Percentiles rank a stretch among this genome's conserved stretches.
Evolutionary conservation across 2,329 filamentous ascomycete species (phyloP).

Genomic region (Alternaria ventricosa): DNA sequence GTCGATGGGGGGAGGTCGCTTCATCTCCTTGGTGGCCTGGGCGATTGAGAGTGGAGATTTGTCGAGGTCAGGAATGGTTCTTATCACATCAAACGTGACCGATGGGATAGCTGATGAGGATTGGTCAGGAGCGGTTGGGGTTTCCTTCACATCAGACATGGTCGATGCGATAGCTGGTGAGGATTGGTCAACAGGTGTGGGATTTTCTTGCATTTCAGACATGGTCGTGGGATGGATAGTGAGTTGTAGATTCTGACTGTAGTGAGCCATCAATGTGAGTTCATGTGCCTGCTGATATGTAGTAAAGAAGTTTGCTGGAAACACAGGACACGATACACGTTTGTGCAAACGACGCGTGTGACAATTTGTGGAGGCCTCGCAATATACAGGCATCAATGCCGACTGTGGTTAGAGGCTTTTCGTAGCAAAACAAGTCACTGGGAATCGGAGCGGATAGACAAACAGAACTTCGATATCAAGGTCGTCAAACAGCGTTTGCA

Average conservation of each 20-base stretch:
- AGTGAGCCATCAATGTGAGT: neutral
- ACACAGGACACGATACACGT: neutral
- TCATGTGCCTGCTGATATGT: neutral
- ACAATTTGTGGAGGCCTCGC: neutral
- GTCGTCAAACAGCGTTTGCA: neutral
- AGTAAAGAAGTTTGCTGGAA: neutral
- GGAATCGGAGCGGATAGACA: neutral
- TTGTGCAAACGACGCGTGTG: neutral
- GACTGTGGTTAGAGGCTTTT: neutral
- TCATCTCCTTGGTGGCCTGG: neutral
- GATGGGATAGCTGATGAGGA: neutral
- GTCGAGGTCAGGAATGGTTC: neutral
- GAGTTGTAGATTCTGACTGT: neutral
- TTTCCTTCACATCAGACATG: neutral
- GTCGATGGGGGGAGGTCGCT: neutral
- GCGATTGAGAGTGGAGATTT: neutral
- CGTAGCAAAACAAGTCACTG: neutral
- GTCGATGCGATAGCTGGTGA: neutral
- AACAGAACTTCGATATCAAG: neutral
- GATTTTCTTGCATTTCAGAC: neutral
- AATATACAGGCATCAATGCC: neutral
- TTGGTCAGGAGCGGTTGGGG: neutral
- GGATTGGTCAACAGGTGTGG: neutral
- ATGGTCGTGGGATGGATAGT: neutral
- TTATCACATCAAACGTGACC: neutral